Base-by-base conservation (phyloP, 495 filamentous ascomycete species). In the Cryomyces minteri region DNA sequence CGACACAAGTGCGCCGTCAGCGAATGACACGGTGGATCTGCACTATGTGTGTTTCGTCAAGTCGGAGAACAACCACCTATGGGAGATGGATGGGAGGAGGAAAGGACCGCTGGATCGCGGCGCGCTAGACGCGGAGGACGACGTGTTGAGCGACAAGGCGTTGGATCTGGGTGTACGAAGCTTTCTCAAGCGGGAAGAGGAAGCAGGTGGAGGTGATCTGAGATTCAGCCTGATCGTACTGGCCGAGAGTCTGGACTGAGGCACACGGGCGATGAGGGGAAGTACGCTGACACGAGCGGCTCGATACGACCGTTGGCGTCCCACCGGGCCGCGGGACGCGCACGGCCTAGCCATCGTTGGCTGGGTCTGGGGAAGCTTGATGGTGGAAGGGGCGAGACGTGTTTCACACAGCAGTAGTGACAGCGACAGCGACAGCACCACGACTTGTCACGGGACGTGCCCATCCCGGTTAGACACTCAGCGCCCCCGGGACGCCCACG, bases 31-130 rank as follows among this genome's bases (percentile, higher is more conserved):
- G 14, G 53, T 66, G 5, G 63, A 66, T 41, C 47, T 66, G 40
- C 63, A 66, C 51, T 66, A 60, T 46, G 63, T 66, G 9, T 64
- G 62, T 46, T 66, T 66, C 46, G 59, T 66, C 8, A 64, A 63
- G 53, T 57, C 53, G 34, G 49, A 55, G 43, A 60, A 66, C 47
- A 51, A 55, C 41, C 55, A 54, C 34, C 51, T 66, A 34, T 66
- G 55, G 52, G 63, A 66, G 51, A 48, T 66, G 54, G 63, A 66
- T 41, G 63, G 63, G 9, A 47, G 63, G 0, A 56, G 83, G 48
- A 78, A 79, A 48, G 84, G 85, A 0, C 85, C 85, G 4, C 46
- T 90, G 31, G 68, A 81, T 32, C 65, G 81, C n/a, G 85, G 85
- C 1, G 49, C 51, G 9, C 57, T 90, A 6, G 65, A 46, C 2